Evolutionary conservation across 2,329 filamentous ascomycete species (phyloP), one percentile per base, ranked within the genome.

Genomic region (Pleomassaria siparia): DNA sequence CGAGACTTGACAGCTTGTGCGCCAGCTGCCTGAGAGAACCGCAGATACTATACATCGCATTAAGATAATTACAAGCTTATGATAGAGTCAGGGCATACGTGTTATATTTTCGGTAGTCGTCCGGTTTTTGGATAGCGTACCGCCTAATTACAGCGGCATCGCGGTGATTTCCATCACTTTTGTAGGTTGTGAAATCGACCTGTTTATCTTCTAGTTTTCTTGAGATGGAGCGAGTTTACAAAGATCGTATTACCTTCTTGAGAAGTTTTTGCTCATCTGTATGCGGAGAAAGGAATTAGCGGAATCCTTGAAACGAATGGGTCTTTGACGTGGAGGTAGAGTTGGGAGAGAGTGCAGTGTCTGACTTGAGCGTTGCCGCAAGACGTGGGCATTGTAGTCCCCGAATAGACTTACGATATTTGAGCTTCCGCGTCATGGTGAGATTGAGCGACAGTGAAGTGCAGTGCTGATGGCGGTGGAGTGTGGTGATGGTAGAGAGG

Each of bases 161-260:
- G 70, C 92, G 87, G 76, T 99, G 94, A 62, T 84, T 80, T 66
- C 87, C 83, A 76, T 97, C 91, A 66, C 85, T 85, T 74, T 94
- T 94, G 80, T 92, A 96, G 66, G 87, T 94, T 70, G 91, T 86
- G 75, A 99, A 95, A 76, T 99, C 91, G 73, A 94, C 91, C n/a
- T n/a, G n/a, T n/a, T n/a, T n/a, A n/a, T n/a, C n/a, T n/a, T n/a
- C n/a, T n/a, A n/a, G n/a, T n/a, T n/a, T n/a, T n/a, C n/a, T n/a
- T n/a, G n/a, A n/a, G n/a, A n/a, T n/a, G n/a, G n/a, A n/a, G n/a
- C n/a, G n/a, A n/a, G n/a, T n/a, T n/a, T n/a, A n/a, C n/a, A n/a
- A n/a, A n/a, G n/a, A n/a, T n/a, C n/a, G n/a, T n/a, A n/a, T n/a
- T n/a, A n/a, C n/a, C 51, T 92, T 92, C 63, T 82, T 80, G 57